Conservation (phyloP, 2,329 filamentous ascomycete species). For the Mycocentrospora acerina region DNA sequence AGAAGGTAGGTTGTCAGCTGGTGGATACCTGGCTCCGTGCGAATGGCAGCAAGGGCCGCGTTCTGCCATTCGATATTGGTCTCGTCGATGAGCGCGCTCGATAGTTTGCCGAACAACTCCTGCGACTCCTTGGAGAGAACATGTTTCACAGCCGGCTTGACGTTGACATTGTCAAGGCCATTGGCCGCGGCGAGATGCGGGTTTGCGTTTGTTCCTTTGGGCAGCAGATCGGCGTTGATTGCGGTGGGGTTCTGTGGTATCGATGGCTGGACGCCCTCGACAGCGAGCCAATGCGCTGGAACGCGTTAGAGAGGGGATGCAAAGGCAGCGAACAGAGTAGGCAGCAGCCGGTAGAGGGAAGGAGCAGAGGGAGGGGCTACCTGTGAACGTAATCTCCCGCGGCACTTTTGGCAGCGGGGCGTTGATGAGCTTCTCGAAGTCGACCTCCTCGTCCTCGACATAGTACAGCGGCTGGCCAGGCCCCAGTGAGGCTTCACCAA, state of each 20-base stretch:
- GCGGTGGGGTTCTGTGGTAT: conserved; percentile 95
- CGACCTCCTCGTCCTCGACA: conserved; percentile 96
- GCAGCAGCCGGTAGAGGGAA: too few species aligned
- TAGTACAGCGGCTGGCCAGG: conserved; percentile 95
- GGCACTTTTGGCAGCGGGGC: conserved; percentile 93
- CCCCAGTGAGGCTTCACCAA: conserved; percentile 90
- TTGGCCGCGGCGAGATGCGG: conserved; percentile 79
- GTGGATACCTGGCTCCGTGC: conserved; percentile 88
- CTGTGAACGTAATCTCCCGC: conserved; percentile 86
- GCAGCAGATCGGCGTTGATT: conserved; percentile 82
- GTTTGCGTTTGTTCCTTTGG: conserved; percentile 88
- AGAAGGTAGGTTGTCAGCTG: conserved; percentile 96
- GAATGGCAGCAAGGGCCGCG: conserved; percentile 81
- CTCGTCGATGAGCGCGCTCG: conserved; percentile 83
- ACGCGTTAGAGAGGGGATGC: conserved; percentile 8
- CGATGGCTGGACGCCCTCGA: conserved; percentile 94
- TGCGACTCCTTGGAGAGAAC: conserved; percentile 94
- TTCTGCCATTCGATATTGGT: conserved; percentile 82
- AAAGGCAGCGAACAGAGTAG: conserved; percentile 1
- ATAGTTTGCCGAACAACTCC: conserved; percentile 95
- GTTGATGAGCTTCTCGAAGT: conserved; percentile 99
- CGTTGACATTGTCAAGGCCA: conserved; percentile 77
- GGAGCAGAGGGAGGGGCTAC: conserved; percentile 54
- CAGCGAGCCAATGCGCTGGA: conserved; percentile 90
- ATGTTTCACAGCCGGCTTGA: conserved; percentile 93